These are phyloP conservation scores for Phytopythium mirpurense DNA, from an alignment of 352 stramenopile genomes.

Conservation along the genomic window DNA sequence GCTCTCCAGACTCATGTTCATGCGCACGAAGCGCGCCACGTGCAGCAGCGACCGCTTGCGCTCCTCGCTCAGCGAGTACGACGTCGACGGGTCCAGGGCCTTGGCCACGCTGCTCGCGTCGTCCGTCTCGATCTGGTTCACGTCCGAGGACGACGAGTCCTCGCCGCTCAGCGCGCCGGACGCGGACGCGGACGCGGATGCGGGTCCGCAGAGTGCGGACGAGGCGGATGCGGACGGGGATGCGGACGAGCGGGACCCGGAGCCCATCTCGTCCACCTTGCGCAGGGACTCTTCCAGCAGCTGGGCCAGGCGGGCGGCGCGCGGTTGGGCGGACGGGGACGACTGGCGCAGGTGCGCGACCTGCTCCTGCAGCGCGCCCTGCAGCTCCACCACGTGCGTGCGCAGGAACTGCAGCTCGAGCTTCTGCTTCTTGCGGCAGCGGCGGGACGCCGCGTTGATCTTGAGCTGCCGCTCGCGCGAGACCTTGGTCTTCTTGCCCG, in stretches of 20 bases:
- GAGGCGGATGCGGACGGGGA: not conserved
- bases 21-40: slow-evolving; percentile 68
- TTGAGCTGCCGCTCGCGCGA: slow-evolving; percentile 82
- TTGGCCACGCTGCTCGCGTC: slow-evolving; percentile 36
- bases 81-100: slow-evolving; percentile 47
- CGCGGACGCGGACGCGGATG: no score
- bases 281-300: slow-evolving; percentile 67
- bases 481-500: slow-evolving; percentile 76
- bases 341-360: slow-evolving; percentile 38
- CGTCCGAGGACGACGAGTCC: slow-evolving; percentile 33
- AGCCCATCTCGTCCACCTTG: slow-evolving; percentile 81
- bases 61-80: slow-evolving; percentile 56
- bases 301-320: slow-evolving; percentile 37
- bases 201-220: not conserved
- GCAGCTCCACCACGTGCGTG: slow-evolving; percentile 75
- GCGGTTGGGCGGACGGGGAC: slow-evolving; percentile 33
- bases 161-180: slow-evolving; percentile 32
- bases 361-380: slow-evolving; percentile 64
- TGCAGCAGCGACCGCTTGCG: slow-evolving; percentile 61
- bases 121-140: slow-evolving; percentile 60
- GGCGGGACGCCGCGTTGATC: slow-evolving; percentile 79
- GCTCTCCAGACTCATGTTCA: slow-evolving; percentile 81
- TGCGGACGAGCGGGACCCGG: slow-evolving; percentile 14
- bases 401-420: slow-evolving; percentile 83
- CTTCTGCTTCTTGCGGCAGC: slow-evolving; percentile 86